A percentile compares a stretch with the other conserved stretches of the same genome.
phyloP scores from a whole-genome alignment of 371 early-diverging fungal genomes.

The Encephalitozoon romaleae region DNA sequence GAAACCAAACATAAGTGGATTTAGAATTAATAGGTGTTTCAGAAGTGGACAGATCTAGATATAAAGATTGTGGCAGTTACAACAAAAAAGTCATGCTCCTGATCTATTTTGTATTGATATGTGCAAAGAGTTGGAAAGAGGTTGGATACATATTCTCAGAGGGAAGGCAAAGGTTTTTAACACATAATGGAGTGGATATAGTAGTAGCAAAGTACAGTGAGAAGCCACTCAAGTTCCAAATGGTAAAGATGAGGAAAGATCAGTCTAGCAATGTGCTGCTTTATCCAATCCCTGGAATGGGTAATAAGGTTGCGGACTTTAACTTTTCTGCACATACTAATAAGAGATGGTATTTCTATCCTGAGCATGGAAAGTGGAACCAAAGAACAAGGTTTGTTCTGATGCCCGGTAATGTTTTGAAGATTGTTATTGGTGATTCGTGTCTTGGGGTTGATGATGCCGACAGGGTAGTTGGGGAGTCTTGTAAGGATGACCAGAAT shows the following conservation, averaged over 20 bases:
- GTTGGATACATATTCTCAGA: not conserved
- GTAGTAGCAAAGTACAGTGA: not conserved
- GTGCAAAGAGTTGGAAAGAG: not conserved
- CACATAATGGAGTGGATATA: not conserved
- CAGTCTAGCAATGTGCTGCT: not conserved
- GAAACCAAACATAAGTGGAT: not conserved
- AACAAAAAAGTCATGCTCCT: not conserved
- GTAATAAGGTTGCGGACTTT: not conserved
- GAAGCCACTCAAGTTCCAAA: not conserved
- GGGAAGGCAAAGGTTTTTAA: not conserved
- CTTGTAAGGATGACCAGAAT: not conserved
- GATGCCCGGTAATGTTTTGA: not conserved
- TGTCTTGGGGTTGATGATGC: not conserved
- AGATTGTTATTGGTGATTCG: not conserved
- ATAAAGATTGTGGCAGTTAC: too few relatives aligned
- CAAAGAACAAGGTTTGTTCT: not conserved
- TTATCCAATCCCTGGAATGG: not conserved
- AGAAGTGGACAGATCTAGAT: not conserved
- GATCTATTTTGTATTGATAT: not conserved
- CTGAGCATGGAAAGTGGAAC: not conserved
- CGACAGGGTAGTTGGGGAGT: not conserved
- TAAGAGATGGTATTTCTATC: not conserved
- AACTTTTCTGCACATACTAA: not conserved
- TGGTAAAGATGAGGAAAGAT: not conserved
- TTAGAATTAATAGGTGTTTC: not conserved